A percentile compares a stretch with the other conserved stretches of the same genome.
These are phyloP conservation scores for Kluyveromyces sp. DNA, from an alignment of 1,139 yeast species.

Conservation along the genomic window DNA sequence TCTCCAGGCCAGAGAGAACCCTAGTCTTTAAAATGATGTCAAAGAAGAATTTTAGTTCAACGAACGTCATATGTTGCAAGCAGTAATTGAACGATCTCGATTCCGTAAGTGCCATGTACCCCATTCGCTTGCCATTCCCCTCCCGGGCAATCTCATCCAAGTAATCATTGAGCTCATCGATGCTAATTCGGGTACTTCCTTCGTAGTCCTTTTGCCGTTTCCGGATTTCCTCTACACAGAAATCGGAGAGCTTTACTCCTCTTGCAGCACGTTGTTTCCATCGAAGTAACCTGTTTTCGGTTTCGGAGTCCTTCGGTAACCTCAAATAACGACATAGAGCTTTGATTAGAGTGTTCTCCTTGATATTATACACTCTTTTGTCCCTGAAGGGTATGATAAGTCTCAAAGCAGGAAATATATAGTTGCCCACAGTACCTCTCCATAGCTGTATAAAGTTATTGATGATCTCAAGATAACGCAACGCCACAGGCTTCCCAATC, in stretches of 20 bases:
- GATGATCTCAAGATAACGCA: conserved; percentile 20
- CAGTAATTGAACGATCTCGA: conserved; percentile 43
- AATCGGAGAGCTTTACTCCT: conserved; percentile 35
- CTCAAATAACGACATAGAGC: conserved; percentile 41
- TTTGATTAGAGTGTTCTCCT: conserved; percentile 45
- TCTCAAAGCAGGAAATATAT: conserved; percentile 62
- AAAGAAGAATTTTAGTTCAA: conserved; percentile 65
- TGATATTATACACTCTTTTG: conserved; percentile 44
- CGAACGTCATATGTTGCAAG: conserved; percentile 48
- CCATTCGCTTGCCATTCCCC: conserved; percentile 29
- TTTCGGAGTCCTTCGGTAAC: conserved; percentile 45
- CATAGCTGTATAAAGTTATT: conserved; percentile 49
- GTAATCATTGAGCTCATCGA: conserved; percentile 50
- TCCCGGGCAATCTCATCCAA: conserved; percentile 47
- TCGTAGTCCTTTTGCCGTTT: conserved; percentile 37
- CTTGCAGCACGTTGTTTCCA: conserved; percentile 39
- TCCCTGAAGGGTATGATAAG: conserved; percentile 60
- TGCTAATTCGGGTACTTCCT: conserved; percentile 36
- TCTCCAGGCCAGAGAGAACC: conserved; percentile 54
- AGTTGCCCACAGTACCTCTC: conserved; percentile 59
- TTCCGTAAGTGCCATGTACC: conserved; percentile 20
- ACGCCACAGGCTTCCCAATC: conserved; percentile 18
- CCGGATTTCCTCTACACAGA: conserved; percentile 35
- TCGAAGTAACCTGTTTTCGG: conserved; percentile 39
- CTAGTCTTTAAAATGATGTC: conserved; percentile 58